Base-by-base conservation (phyloP, 1,284 basidiomycete genomes). In the Malassezia vespertilionis region DNA sequence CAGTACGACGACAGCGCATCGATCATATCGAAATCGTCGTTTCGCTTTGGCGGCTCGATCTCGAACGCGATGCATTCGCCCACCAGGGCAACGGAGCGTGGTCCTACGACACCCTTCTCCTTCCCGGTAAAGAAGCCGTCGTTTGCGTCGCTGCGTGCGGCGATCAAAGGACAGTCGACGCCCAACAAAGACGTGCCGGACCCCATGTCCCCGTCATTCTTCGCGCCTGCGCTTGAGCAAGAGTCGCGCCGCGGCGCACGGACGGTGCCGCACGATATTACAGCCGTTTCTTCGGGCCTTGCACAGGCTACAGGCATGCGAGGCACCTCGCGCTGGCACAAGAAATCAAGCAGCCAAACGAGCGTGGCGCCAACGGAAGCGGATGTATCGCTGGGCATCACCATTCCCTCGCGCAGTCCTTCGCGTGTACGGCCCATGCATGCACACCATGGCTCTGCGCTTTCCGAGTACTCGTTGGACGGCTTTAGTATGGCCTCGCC, bases 61-160 rank as follows among this genome's bases (percentile, higher is more conserved):
- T 28, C 38, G 10, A 15, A 40, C 22, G 40, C 23, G 8, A 33
- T 46, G 15, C 18, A 36, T 8, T 33, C 47, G 30, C 47, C 47
- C 5, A 14, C 36, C 11, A 41, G 48, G n/a, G 6, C 40, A 10
- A 27, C 26, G 8, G 40, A 35, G 4, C 37, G 38, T 9, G 27
- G 23, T 1, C 32, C 30, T 5, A 21, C 27, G 5, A 35, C 44
- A 6, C 36, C 44, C 4, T 53, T 53, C 32, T 53, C 51, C 28
- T 49, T 47, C 22, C 51, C 51, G 9, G 48, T 51, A 4, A 52
- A 47, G 28, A 53, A 53, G 36, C 20, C 46, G 18, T 53, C 51
- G 20, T 53, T 53, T 38, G 51, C 51, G 30, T 44, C 41, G 31
- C 37, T 53, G 31, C 41, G 43, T 17, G 51, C 51, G 11, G 51